These are phyloP conservation scores for Blastobotrys parvus DNA, from an alignment of 805 yeast genomes.

Conservation along the genomic window DNA sequence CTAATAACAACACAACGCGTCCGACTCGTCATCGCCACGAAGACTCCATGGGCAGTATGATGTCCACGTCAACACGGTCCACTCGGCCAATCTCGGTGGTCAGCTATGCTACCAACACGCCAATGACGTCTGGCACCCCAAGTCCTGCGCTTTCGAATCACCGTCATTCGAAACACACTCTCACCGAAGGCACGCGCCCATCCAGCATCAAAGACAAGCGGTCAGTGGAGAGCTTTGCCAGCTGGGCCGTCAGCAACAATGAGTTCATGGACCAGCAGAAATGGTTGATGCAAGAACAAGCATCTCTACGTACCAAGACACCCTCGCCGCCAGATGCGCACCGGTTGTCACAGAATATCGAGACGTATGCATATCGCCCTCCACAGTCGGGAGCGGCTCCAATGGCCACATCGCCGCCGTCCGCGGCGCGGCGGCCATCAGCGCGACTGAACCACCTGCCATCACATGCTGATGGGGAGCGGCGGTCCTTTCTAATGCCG, in stretches of 20 bases:
- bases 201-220: neutral
- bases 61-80: neutral
- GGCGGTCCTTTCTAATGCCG: no score
- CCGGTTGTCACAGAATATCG: neutral
- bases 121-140: neutral
- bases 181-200: no score
- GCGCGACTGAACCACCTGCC: no score
- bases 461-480: no score
- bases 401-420: no score
- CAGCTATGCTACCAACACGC: neutral
- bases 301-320: no score
- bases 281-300: conserved; percentile 21
- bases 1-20: no score
- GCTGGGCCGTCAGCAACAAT: conserved; percentile 15
- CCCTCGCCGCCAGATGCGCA: no score
- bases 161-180: neutral
- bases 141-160: neutral
- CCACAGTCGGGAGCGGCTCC: no score
- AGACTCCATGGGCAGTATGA: neutral
- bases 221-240: conserved; percentile 11
- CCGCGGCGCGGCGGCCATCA: no score
- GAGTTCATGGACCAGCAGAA: conserved; percentile 22
- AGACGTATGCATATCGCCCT: no score
- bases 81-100: neutral
- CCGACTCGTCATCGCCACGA: neutral